Evolutionary conservation across 768 basidiomycete genomes (phyloP), one percentile per base, ranked within the genome.

Genomic region (Suillus spraguei): DNA sequence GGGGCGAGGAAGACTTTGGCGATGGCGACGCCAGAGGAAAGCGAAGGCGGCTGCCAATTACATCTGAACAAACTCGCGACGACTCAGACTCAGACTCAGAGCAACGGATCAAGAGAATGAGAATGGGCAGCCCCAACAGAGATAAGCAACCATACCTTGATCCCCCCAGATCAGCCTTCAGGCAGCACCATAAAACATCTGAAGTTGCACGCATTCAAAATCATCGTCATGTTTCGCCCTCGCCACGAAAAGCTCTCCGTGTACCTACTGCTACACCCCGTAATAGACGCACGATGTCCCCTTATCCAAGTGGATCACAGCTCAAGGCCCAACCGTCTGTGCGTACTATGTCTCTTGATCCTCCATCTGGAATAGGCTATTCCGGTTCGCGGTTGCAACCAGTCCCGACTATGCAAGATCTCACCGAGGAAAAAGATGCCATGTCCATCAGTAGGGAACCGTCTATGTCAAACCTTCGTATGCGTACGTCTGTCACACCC

Each of bases 321-420:
- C 72, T 79, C 65, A 80, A 78, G 49, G 74, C 74, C 38, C 74
- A 76, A 39, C 68, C 65, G 36, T 49, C 80, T 54, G 74, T 79
- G 54, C 86, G 89, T 58, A 91, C 88, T 35, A 89, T 89, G 86
- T 90, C 89, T 52, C 85, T 89, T 71, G 90, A 92, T 74, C 89
- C 88, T 5, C 84, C 86, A 13, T 69, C 76, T 20, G 59, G 67
- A 46, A 60, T 71, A 17, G 64, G 63, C 56, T 68, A 71, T 44
- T 67, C 64, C 39, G 32, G n/a, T 8, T 33, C 59, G 17, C 74
- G 68, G 33, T 32, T 70, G 58, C 73, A 71, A 16, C 67, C 71
- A 7, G 66, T 71, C 49, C 69, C 76, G 41, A 71, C 80, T 14
- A 77, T 81, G 63, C 79, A 65, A 75, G 71, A 77, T 60, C 49